Base-by-base conservation (phyloP, 2,329 filamentous ascomycete species). In the Trichoderma sp. region DNA sequence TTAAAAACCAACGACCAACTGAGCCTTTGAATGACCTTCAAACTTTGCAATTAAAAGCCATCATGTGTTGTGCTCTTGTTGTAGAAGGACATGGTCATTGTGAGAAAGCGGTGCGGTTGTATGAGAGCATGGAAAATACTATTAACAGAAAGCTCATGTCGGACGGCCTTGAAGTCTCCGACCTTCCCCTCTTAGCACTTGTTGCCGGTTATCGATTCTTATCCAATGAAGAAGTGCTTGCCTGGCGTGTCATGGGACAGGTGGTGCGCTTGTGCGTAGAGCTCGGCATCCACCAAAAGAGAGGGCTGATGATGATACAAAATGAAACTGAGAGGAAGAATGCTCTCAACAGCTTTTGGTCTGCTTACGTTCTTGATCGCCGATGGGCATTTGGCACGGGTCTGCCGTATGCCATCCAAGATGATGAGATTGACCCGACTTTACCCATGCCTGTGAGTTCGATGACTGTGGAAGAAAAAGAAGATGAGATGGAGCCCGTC, bases 341-440 rank as follows among this genome's bases (percentile, higher is more conserved):
- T 68, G 91, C 93, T 0, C 88, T 94, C 33, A 90, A 92, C 67
- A 90, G 94, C 16, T 97, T 97, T 83, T 98, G 94, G 95, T 91
- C 93, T 1, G 91, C 95, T 21, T 97, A 97, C 81, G 92, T 95
- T 4, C 87, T 98, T 53, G 95, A 98, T 82, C 89, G 95, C 53
- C 89, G 95, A 68, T 98, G 95, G 95, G 95, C 93, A 77, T 94
- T 98, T 79, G 94, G 93, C n/a, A 95, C 94, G 0, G 95, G 95
- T 0, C 89, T 98, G 83, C 95, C 95, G 0, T 97, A 95, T 84
- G 92, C 94, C 3, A 87, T 97, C 45, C 93, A 96, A 78, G 95
- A 98, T 80, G 90, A 93, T 18, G 95, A 97, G 81, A 94, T 98
- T 76, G 95, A 98, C 80, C 91, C 92, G 0, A 89, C 90, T 69